phyloP scores from a whole-genome alignment of 345 rosid genomes.

The Hevea brasiliensis region DNA sequence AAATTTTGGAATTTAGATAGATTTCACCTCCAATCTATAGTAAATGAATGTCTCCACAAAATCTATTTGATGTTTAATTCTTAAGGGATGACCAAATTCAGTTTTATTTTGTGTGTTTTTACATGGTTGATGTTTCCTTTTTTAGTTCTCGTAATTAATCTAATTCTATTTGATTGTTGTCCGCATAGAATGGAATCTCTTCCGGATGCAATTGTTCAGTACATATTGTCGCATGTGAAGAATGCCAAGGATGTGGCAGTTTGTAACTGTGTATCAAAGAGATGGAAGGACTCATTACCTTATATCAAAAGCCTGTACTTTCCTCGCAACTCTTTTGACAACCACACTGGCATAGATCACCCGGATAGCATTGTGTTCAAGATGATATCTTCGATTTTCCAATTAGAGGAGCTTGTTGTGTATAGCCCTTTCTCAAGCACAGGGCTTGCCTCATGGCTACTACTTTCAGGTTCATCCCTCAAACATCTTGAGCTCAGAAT shows the following conservation, averaged over 20 bases:
- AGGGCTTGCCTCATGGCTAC: constrained; percentile 84
- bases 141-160: constrained; percentile 17
- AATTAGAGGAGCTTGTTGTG: constrained; percentile 73
- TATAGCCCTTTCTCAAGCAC: constrained; percentile 67
- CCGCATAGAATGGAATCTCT: constrained; percentile 71
- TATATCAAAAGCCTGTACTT: constrained; percentile 60
- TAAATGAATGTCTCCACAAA: not conserved
- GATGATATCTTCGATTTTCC: constrained; percentile 50
- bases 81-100: not conserved
- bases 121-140: not conserved
- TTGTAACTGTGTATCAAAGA: constrained; percentile 80
- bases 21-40: no score
- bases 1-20: not conserved
- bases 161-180: constrained; percentile 42
- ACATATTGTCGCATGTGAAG: constrained; percentile 60
- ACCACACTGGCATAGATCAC: constrained; percentile 33
- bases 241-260: constrained; percentile 69
- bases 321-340: constrained; percentile 76
- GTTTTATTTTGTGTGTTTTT: not conserved
- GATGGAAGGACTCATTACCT: constrained; percentile 78
- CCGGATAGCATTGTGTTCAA: constrained; percentile 52
- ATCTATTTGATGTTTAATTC: not conserved
- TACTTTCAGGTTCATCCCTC: constrained; percentile 48
- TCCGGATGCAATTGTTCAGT: constrained; percentile 74
- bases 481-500: constrained; percentile 76